These are phyloP conservation scores for Ceratocystis lukuohia DNA, from an alignment of 2,329 filamentous ascomycete genomes.

Conservation along the genomic window DNA sequence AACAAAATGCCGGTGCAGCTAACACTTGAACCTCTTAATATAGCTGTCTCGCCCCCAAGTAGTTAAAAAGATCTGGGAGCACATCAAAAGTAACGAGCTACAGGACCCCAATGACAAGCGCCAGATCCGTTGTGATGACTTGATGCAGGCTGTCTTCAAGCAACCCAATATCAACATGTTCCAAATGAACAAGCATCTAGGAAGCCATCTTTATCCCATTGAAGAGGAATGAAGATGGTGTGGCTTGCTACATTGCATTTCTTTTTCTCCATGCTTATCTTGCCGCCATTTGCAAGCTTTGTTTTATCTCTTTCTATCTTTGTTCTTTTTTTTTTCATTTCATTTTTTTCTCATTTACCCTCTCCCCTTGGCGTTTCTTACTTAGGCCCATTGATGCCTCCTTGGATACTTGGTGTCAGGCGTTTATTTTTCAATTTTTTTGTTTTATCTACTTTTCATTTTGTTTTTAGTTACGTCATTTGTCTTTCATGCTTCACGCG, in stretches of 20 bases:
- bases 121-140: constrained; percentile 84
- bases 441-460: background rate
- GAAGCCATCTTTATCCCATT: constrained; percentile 73
- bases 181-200: constrained; percentile 95
- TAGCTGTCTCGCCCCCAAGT: constrained; percentile 87
- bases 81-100: constrained; percentile 77
- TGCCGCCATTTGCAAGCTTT: background rate
- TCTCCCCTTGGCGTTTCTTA: constrained; percentile 5
- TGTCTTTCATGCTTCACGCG: background rate
- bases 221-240: constrained; percentile 46
- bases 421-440: constrained; percentile 5
- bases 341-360: background rate
- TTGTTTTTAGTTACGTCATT: background rate
- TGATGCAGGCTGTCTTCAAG: constrained; percentile 86
- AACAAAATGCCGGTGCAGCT: background rate
- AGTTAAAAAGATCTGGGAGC: constrained; percentile 91
- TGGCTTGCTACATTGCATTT: constrained; percentile 1
- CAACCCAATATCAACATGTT: constrained; percentile 92
- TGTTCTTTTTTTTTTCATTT: background rate
- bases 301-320: background rate
- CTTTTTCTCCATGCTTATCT: background rate
- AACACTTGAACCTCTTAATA: background rate
- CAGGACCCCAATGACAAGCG: constrained; percentile 87
- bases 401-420: background rate
- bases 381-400: background rate